Percentiles rank a stretch among this genome's conserved stretches.
Conservation (phyloP, 139 green algal genomes). For the Astrephomene gubernaculifera region DNA sequence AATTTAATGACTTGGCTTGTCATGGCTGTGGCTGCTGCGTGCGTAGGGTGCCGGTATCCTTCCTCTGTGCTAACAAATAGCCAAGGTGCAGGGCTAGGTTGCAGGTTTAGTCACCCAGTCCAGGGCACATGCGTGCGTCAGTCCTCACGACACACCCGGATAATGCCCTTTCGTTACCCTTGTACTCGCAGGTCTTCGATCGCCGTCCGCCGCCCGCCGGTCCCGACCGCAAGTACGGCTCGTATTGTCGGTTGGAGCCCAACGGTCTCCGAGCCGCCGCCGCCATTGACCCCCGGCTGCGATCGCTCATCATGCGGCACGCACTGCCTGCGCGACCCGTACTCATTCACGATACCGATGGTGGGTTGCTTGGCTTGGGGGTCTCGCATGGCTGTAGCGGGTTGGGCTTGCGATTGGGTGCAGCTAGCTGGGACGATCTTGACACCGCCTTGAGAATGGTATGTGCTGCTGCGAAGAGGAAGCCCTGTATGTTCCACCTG, state of each 20-base stretch:
- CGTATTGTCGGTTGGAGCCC: slow-evolving; percentile 49
- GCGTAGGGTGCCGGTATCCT: too few species aligned
- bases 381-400: not conserved
- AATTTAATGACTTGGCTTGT: too few species aligned
- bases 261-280: slow-evolving; percentile 53
- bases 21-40: too few species aligned
- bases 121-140: too few species aligned
- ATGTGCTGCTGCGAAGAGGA: too few species aligned
- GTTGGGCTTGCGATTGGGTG: not conserved
- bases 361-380: slow-evolving; percentile 6
- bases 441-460: too few species aligned
- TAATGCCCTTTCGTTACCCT: not conserved
- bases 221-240: slow-evolving; percentile 22
- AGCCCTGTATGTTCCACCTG: too few species aligned
- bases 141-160: not conserved
- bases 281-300: slow-evolving; percentile 44
- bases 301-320: not conserved
- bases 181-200: slow-evolving; percentile 33
- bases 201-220: not conserved
- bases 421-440: not conserved
- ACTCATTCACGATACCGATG: slow-evolving; percentile 53
- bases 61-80: too few species aligned
- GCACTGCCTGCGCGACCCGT: slow-evolving; percentile 35
- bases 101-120: too few species aligned
- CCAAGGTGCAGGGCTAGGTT: too few species aligned